These are phyloP conservation scores for Porcisia hertigi DNA, from an alignment of 208 protist genomes.

Conservation along the genomic window DNA sequence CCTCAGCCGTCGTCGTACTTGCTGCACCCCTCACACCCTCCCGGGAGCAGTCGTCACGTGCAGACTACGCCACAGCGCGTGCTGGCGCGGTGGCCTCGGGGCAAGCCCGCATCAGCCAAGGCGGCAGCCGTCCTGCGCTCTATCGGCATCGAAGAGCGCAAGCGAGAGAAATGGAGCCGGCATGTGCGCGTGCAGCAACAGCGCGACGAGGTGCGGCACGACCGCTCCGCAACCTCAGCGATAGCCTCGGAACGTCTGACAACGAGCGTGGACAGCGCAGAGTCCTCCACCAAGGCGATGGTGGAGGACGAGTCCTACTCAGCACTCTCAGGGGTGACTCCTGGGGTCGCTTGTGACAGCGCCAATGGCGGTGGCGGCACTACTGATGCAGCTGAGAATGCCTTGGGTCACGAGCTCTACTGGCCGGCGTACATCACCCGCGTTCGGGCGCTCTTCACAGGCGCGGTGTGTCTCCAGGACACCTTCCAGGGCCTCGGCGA, in stretches of 20 bases:
- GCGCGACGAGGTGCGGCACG: neutral
- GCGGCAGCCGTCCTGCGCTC: conserved; percentile 37
- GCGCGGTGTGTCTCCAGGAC: conserved; percentile 28
- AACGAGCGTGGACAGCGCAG: neutral
- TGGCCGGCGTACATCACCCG: conserved; percentile 72
- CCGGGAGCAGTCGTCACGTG: neutral
- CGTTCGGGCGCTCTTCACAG: conserved; percentile 26
- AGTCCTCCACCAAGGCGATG: neutral
- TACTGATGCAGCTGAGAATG: conserved; percentile 1
- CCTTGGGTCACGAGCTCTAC: conserved; percentile 39
- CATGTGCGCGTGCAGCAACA: conserved; percentile 17
- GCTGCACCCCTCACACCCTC: neutral
- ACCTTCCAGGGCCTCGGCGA: conserved; percentile 28
- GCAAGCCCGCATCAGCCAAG: conserved; percentile 25
- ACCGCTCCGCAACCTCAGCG: neutral
- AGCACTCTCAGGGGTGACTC: neutral
- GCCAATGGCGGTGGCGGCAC: neutral
- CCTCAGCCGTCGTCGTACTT: neutral
- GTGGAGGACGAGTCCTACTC: conserved; percentile 6
- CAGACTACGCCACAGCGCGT: conserved; percentile 35
- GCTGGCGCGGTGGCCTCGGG: conserved; percentile 55
- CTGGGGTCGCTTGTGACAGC: neutral
- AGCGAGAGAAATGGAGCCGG: conserved; percentile 39
- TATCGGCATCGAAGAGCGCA: conserved; percentile 38
- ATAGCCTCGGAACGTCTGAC: neutral